Conservation (phyloP, 2,329 filamentous ascomycete species). For the Aureobasidium musti region DNA sequence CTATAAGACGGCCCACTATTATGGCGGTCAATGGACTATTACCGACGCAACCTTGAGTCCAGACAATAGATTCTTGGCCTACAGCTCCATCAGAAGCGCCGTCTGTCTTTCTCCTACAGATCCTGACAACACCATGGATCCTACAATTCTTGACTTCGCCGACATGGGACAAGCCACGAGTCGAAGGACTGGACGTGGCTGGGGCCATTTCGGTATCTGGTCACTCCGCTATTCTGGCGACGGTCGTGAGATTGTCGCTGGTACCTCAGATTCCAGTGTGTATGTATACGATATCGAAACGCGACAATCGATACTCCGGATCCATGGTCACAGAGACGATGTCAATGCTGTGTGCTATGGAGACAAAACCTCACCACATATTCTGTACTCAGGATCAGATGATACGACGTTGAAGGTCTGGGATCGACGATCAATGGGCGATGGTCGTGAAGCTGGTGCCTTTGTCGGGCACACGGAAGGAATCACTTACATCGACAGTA, state of each 20-base stretch:
- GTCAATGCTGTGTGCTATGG: constrained; percentile 98
- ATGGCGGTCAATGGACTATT: constrained; percentile 90
- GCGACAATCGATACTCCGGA: constrained; percentile 69
- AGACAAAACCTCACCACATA: constrained; percentile 83
- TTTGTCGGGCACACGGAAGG: constrained; percentile 68
- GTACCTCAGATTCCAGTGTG: constrained; percentile 75
- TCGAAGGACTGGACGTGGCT: constrained; percentile 36
- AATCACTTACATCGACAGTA: constrained; percentile 70
- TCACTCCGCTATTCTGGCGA: constrained; percentile 91
- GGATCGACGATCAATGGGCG: constrained; percentile 74
- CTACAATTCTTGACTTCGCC: constrained; percentile 74
- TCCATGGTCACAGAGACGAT: constrained; percentile 79
- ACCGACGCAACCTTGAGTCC: constrained; percentile 90
- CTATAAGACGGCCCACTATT: constrained; percentile 93
- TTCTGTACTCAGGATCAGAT: constrained; percentile 93
- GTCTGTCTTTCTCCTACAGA: constrained; percentile 88
- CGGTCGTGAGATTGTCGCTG: constrained; percentile 85
- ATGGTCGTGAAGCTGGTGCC: constrained; percentile 63
- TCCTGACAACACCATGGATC: constrained; percentile 76
- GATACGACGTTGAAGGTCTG: constrained; percentile 94
- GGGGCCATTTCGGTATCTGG: constrained; percentile 63
- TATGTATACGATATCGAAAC: constrained; percentile 92
- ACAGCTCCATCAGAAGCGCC: constrained; percentile 80
- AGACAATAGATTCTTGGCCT: constrained; percentile 89
- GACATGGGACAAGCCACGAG: constrained; percentile 46